These are phyloP conservation scores for Xylaria digitata DNA, from an alignment of 2,329 filamentous ascomycete genomes.

Conservation along the genomic window DNA sequence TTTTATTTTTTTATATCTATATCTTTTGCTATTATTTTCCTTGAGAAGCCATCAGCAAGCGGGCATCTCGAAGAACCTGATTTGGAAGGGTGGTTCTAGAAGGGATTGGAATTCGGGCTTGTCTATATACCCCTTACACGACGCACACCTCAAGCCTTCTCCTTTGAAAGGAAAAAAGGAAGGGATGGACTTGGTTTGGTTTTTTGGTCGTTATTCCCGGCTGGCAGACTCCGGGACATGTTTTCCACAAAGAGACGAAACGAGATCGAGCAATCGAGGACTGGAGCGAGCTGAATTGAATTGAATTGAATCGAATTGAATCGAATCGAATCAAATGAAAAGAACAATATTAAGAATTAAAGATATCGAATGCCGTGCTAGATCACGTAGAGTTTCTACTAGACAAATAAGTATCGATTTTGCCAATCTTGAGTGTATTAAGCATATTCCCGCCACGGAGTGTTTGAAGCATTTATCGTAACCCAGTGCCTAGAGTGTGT, in stretches of 20 bases:
- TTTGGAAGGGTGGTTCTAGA: too few species aligned
- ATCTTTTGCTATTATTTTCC: too few species aligned
- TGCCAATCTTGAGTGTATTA: not conserved
- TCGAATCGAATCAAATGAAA: slow-evolving; percentile 12
- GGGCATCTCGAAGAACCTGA: slow-evolving; percentile 20
- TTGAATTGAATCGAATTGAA: not conserved
- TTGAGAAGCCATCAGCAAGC: slow-evolving; percentile 23
- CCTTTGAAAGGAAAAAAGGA: too few species aligned
- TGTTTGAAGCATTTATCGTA: too few species aligned
- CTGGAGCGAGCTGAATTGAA: not conserved
- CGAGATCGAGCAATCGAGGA: slow-evolving; percentile 19
- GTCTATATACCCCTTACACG: slow-evolving; percentile 34
- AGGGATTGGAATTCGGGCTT: slow-evolving; percentile 9
- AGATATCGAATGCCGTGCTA: not conserved
- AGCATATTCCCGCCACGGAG: too few species aligned
- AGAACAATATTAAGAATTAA: not conserved
- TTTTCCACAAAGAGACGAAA: slow-evolving; percentile 1
- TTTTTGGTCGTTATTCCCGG: slow-evolving; percentile 35
- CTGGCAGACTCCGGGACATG: slow-evolving; percentile 47
- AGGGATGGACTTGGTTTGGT: not conserved
- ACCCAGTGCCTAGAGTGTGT: not conserved
- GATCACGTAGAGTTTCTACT: not conserved
- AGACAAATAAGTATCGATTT: not conserved
- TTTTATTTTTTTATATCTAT: too few species aligned
- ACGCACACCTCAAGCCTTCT: not conserved